Percentiles rank a stretch among this genome's conserved stretches.
These are phyloP conservation scores for Arctostaphylos glauca DNA, from an alignment of 148 eudicot genomes.

Conservation along the genomic window DNA sequence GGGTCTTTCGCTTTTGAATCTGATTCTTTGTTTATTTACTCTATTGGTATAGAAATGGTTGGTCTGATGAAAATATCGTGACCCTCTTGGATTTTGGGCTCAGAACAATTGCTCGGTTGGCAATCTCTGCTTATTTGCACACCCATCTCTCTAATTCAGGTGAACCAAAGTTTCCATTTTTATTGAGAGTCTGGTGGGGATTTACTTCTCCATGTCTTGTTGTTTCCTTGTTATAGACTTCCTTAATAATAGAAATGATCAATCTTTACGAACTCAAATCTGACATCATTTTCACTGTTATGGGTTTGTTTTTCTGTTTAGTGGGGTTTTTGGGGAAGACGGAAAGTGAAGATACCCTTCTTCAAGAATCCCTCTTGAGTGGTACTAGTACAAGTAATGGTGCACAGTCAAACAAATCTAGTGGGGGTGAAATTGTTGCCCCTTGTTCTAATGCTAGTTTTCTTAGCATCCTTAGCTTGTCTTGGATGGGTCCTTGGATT, in stretches of 20 bases:
- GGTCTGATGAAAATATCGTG: slow-evolving; percentile 43
- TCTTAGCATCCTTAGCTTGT: slow-evolving; percentile 45
- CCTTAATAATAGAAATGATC: slow-evolving; percentile 22
- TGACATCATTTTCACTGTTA: slow-evolving; percentile 35
- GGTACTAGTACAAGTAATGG: slow-evolving; percentile 19
- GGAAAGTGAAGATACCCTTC: slow-evolving; percentile 18
- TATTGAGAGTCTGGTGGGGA: slow-evolving; percentile 70
- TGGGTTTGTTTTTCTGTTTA: slow-evolving; percentile 39
- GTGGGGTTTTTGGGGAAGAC: slow-evolving; percentile 35
- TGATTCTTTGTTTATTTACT: slow-evolving; percentile 37
- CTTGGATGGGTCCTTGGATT: slow-evolving; percentile 48
- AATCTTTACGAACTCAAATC: slow-evolving; percentile 30
- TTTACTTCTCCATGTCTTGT: slow-evolving; percentile 48
- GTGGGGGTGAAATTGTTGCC: slow-evolving; percentile 24
- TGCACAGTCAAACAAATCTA: slow-evolving; percentile 16
- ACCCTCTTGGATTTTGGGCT: slow-evolving; percentile 45
- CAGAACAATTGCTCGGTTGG: slow-evolving; percentile 41
- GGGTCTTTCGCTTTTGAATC: slow-evolving; percentile 37
- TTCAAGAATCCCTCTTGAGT: slow-evolving; percentile 51
- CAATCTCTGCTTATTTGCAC: slow-evolving; percentile 41
- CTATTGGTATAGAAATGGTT: slow-evolving; percentile 54
- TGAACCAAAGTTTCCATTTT: slow-evolving; percentile 43
- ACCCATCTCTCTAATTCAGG: slow-evolving; percentile 24
- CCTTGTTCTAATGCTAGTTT: slow-evolving; percentile 41
- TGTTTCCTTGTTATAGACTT: slow-evolving; percentile 45